Percentiles rank a stretch among this genome's conserved stretches.
Evolutionary conservation across 805 yeast species (phyloP).

Genomic region (Yamadazyma olivae): DNA sequence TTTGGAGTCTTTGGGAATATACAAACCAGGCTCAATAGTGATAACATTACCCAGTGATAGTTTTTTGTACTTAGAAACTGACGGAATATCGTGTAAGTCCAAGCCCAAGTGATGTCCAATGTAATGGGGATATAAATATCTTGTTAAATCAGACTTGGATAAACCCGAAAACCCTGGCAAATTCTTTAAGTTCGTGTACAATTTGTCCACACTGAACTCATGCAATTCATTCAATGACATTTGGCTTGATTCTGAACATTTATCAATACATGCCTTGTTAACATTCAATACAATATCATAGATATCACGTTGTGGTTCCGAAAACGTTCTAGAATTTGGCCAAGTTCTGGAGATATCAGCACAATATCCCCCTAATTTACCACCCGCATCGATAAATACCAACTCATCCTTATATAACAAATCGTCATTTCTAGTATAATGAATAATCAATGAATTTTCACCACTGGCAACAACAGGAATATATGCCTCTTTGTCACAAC

Average conservation of each 20-base stretch:
- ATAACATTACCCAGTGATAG: conserved; percentile 74
- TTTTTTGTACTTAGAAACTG: conserved; percentile 51
- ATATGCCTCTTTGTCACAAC: conserved; percentile 88
- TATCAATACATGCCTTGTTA: conserved; percentile 70
- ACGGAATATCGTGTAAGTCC: conserved; percentile 83
- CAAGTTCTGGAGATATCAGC: conserved; percentile 96
- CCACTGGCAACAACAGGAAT: conserved; percentile 98
- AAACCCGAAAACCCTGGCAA: conserved; percentile 61
- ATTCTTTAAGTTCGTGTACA: conserved; percentile 65
- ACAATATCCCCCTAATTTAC: conserved; percentile 88
- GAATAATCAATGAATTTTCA: conserved; percentile 82
- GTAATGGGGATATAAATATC: conserved; percentile 80
- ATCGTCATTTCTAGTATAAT: conserved; percentile 91
- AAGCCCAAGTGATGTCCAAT: conserved; percentile 94
- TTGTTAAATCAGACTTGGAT: conserved; percentile 49
- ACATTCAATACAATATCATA: conserved; percentile 87
- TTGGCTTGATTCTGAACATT: conserved; percentile 54
- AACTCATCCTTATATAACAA: conserved; percentile 70
- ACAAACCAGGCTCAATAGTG: conserved; percentile 95
- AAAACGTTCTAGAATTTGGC: conserved; percentile 80
- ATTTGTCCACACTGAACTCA: conserved; percentile 54
- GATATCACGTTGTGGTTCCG: conserved; percentile 76
- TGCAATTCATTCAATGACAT: conserved; percentile 74
- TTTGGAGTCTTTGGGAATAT: conserved; percentile 63
- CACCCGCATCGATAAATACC: conserved; percentile 95